Conservation (phyloP, 306 rosid genomes). For the Erythrophleum fordii region DNA sequence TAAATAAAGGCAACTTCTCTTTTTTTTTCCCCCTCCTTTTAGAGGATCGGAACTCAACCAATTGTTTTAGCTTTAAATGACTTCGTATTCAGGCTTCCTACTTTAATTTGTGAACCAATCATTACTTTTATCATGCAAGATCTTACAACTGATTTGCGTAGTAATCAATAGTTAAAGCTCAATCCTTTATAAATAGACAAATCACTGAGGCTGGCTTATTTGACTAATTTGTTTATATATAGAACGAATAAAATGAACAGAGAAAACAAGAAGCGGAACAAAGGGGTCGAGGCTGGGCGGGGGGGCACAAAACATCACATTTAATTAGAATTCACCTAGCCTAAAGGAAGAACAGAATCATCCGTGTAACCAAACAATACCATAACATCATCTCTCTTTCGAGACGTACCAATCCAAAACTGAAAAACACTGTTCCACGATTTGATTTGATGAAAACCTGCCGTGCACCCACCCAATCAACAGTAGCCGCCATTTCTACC, state of each 20-base stretch:
- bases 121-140: background rate
- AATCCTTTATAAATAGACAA: background rate
- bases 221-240: background rate
- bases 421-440: constrained; percentile 46
- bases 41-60: too few species aligned
- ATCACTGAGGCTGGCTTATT: background rate
- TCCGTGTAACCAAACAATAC: constrained; percentile 24
- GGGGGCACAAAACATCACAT: background rate
- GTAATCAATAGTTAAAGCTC: background rate
- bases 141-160: background rate
- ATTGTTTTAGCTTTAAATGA: background rate
- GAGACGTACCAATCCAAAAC: constrained; percentile 46
- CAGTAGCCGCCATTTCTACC: constrained; percentile 60
- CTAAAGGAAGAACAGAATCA: constrained; percentile 8
- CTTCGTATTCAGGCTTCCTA: background rate
- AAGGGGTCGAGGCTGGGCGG: background rate
- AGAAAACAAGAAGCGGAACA: background rate
- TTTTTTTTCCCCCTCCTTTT: too few species aligned
- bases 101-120: background rate
- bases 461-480: constrained; percentile 1
- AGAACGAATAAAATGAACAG: background rate
- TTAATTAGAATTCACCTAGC: background rate
- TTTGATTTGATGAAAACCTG: constrained; percentile 46
- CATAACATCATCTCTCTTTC: background rate
- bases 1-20: too few species aligned